A percentile compares a stretch with the other conserved stretches of the same genome.
These are phyloP conservation scores for Fomitiporia mediterranea DNA, from an alignment of 1,284 basidiomycete genomes.

Conservation along the genomic window DNA sequence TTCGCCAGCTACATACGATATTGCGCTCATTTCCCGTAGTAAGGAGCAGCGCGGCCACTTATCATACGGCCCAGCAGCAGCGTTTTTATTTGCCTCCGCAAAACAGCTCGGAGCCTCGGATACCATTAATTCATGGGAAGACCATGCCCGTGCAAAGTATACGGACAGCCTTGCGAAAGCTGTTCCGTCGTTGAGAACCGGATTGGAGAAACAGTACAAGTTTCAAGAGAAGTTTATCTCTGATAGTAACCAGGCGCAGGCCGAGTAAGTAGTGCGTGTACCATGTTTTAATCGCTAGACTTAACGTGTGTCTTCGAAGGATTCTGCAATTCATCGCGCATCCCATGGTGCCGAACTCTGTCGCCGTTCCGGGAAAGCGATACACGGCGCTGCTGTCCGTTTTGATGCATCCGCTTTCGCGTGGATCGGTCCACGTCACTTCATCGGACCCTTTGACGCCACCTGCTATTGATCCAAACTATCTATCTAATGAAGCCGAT, in stretches of 20 bases:
- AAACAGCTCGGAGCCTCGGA: neutral
- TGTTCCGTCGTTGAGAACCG: neutral
- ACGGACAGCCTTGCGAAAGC: conserved; percentile 1
- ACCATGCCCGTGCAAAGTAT: neutral
- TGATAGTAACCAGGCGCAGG: neutral
- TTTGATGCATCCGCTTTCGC: conserved; percentile 22
- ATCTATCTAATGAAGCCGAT: conserved; percentile 16
- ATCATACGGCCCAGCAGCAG: neutral
- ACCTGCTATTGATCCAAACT: conserved; percentile 22
- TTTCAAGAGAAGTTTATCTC: neutral
- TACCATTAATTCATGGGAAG: neutral
- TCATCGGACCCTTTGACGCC: conserved; percentile 19
- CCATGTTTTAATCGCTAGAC: neutral
- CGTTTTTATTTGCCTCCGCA: neutral
- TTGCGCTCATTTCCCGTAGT: too few species aligned
- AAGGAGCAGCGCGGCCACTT: neutral
- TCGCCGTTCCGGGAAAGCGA: neutral
- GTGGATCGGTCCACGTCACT: conserved; percentile 22
- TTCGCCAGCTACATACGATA: too few species aligned
- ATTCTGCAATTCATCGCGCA: neutral
- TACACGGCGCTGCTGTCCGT: conserved; percentile 20
- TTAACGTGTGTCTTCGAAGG: neutral
- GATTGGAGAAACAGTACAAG: conserved; percentile 6
- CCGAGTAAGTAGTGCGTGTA: conserved; percentile 1
- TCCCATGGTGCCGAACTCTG: neutral